Evolutionary conservation across 371 early-diverging fungal species (phyloP).

Genomic region (Cladochytrium tenue): DNA sequence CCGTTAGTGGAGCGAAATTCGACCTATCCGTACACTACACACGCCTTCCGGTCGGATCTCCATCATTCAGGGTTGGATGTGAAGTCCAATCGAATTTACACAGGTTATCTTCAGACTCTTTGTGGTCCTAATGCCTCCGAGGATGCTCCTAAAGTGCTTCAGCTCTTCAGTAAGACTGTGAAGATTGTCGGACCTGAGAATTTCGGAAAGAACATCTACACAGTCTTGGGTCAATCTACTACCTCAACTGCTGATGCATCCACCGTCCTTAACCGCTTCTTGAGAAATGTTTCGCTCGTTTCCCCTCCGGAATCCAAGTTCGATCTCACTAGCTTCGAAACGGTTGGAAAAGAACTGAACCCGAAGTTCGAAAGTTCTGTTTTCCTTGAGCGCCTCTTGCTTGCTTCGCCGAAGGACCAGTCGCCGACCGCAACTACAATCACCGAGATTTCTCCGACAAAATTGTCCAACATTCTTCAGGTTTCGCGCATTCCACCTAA

Average conservation of each 20-base stretch:
- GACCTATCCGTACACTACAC: background rate
- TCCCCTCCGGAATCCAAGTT: slow-evolving; percentile 1
- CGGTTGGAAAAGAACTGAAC: background rate
- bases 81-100: background rate
- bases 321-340: background rate
- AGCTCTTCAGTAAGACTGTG: background rate
- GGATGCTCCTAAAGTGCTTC: background rate
- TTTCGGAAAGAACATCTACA: slow-evolving; percentile 4
- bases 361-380: background rate
- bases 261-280: background rate
- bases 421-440: background rate
- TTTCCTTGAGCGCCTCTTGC: background rate
- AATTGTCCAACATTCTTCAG: background rate
- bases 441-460: background rate
- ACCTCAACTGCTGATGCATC: slow-evolving; percentile 1
- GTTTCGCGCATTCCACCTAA: background rate
- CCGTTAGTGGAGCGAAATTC: background rate
- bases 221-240: slow-evolving; percentile 5
- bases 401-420: background rate
- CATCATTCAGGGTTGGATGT: background rate
- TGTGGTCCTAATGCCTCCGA: slow-evolving; percentile 1
- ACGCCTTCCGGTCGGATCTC: background rate
- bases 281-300: background rate
- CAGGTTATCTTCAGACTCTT: background rate
- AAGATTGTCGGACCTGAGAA: background rate